These are phyloP conservation scores for Chlamydomonas sphaeroides DNA, from an alignment of 139 green algal species.

Conservation along the genomic window DNA sequence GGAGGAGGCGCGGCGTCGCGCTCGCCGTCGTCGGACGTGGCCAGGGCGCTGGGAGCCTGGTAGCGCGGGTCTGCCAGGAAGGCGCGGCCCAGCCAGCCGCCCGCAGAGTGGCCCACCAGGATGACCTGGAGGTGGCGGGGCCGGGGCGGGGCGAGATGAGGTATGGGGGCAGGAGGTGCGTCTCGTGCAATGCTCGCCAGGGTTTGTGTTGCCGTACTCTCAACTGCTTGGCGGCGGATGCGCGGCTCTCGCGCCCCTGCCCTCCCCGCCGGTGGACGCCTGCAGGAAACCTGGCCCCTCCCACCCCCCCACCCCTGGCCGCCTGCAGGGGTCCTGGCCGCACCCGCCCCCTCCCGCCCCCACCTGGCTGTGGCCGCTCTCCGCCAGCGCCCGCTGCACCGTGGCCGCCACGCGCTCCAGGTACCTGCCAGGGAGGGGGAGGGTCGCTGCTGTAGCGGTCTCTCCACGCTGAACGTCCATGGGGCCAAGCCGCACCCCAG, in stretches of 20 bases:
- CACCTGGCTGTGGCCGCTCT: constrained; percentile 51
- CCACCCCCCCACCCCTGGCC: too few species aligned
- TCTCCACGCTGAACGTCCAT: too few species aligned
- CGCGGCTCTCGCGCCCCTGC: too few species aligned
- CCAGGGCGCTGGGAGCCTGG: neutral
- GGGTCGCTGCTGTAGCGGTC: too few species aligned
- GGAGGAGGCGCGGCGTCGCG: neutral
- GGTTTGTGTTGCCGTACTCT: too few species aligned
- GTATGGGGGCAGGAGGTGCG: neutral
- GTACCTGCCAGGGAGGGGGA: constrained; percentile 58
- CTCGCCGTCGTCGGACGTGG: neutral
- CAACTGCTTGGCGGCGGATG: too few species aligned
- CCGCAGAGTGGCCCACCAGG: constrained; percentile 73
- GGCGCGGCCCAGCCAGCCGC: constrained; percentile 76
- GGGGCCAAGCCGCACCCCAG: too few species aligned
- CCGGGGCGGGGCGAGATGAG: neutral
- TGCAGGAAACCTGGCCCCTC: too few species aligned
- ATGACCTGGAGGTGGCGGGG: constrained; percentile 49
- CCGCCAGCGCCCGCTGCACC: constrained; percentile 60
- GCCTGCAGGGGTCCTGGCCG: too few species aligned
- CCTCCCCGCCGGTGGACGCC: too few species aligned
- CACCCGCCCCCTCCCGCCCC: too few species aligned
- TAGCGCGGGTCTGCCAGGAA: constrained; percentile 60
- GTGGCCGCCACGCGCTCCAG: constrained; percentile 61
- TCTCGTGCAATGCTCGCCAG: too few species aligned